A percentile compares a stretch with the other conserved stretches of the same genome.
Conservation (phyloP, 805 yeast species). For the Zygosaccharomyces bailii region DNA sequence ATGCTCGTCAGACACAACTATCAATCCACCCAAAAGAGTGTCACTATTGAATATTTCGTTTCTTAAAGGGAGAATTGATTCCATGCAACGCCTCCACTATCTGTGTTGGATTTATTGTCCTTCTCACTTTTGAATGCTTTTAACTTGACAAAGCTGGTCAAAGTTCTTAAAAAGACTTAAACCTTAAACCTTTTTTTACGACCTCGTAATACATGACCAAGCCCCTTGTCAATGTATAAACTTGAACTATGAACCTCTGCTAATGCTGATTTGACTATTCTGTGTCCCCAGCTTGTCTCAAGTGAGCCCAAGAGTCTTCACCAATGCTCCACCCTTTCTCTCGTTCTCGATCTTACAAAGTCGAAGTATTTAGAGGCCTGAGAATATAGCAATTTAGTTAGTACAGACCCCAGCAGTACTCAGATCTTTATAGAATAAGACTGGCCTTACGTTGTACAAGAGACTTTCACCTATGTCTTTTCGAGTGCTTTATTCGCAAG, state of each 20-base stretch:
- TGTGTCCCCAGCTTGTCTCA: neutral
- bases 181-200: slow-evolving; percentile 1
- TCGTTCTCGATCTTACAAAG: too few relatives aligned
- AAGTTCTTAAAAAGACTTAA: neutral
- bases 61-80: slow-evolving; percentile 2
- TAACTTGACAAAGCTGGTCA: neutral
- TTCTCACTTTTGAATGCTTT: neutral
- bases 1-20: slow-evolving; percentile 6
- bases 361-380: too few relatives aligned
- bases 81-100: slow-evolving; percentile 4
- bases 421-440: too few relatives aligned
- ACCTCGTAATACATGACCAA: neutral
- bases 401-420: too few relatives aligned
- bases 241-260: neutral
- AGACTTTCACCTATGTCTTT: too few relatives aligned
- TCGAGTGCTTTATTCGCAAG: too few relatives aligned
- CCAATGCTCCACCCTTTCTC: too few relatives aligned
- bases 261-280: neutral
- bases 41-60: neutral
- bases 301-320: neutral
- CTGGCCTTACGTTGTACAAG: too few relatives aligned
- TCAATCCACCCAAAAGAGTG: slow-evolving; percentile 6
- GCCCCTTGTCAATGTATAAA: neutral
- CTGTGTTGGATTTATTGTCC: neutral
- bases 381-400: too few relatives aligned